These are phyloP conservation scores for Agaricus subrufescens DNA, from an alignment of 768 basidiomycete species.

Conservation along the genomic window DNA sequence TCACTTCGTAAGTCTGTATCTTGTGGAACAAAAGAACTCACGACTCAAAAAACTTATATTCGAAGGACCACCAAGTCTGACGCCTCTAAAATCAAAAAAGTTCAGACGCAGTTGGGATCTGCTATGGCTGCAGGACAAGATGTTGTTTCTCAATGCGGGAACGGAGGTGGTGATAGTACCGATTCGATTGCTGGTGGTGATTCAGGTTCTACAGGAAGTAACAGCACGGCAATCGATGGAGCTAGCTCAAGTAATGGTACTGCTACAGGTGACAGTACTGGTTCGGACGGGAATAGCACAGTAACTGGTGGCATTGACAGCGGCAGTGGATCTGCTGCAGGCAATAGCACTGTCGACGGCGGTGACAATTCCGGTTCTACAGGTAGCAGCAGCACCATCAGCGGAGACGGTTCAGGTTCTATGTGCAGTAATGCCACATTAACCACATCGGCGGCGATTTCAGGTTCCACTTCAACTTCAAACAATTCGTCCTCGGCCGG, in stretches of 20 bases:
- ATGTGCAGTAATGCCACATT: not conserved
- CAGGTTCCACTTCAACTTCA: not conserved
- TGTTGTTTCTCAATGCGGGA: conserved; percentile 18
- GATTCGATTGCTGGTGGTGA: not conserved
- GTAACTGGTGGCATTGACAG: too few species aligned
- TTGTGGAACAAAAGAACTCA: not conserved
- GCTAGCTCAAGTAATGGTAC: not conserved
- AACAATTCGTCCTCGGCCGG: not conserved
- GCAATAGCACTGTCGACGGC: too few species aligned
- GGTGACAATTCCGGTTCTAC: too few species aligned
- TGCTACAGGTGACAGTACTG: not conserved
- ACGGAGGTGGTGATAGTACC: not conserved
- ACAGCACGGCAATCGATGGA: not conserved
- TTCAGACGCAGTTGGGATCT: conserved; percentile 14
- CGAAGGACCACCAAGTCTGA: conserved; percentile 17
- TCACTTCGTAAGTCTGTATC: conserved; percentile 18
- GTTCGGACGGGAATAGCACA: not conserved
- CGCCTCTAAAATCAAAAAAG: conserved; percentile 14
- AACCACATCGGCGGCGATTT: not conserved
- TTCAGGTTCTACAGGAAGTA: not conserved
- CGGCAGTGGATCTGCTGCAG: too few species aligned
- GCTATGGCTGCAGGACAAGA: conserved; percentile 19
- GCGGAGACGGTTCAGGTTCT: too few species aligned
- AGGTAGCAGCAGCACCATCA: too few species aligned
- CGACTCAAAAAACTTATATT: too few species aligned